Conservation (phyloP, 1,284 basidiomycete species). For the Stygiomarasmius scandens region DNA sequence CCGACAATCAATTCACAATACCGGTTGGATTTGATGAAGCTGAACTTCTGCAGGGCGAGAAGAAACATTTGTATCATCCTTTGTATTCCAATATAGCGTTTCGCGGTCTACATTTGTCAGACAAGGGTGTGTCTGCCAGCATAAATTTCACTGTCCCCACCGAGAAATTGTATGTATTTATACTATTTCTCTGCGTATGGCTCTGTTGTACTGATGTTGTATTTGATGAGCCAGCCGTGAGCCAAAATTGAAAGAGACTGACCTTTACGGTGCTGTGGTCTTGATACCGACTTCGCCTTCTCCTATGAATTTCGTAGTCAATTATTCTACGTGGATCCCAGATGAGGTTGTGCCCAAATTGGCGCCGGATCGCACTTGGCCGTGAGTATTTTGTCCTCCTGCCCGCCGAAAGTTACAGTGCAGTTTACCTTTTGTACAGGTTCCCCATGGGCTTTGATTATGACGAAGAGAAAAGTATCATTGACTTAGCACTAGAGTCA, state of each 20-base stretch:
- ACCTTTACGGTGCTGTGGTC: constrained; percentile 36
- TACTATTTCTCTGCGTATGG: constrained; percentile 16
- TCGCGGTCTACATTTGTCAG: constrained; percentile 27
- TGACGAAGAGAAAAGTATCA: constrained; percentile 19
- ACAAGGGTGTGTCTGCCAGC: constrained; percentile 23
- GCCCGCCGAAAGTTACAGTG: neutral
- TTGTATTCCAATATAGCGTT: constrained; percentile 36
- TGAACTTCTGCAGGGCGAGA: neutral
- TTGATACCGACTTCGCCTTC: constrained; percentile 34
- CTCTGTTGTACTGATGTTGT: neutral
- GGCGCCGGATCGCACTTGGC: constrained; percentile 30
- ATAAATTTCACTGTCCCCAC: constrained; percentile 33
- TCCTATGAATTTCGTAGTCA: constrained; percentile 26
- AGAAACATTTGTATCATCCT: constrained; percentile 8
- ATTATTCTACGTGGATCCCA: constrained; percentile 33
- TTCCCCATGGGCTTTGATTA: constrained; percentile 28
- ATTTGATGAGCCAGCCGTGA: neutral
- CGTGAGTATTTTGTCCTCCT: constrained; percentile 27
- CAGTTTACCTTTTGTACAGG: constrained; percentile 11
- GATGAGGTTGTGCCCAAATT: constrained; percentile 4
- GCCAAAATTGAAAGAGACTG: constrained; percentile 4
- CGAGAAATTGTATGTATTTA: constrained; percentile 30
- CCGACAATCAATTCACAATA: neutral
- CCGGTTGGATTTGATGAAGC: no score
- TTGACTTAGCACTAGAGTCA: constrained; percentile 32